A percentile compares a stretch with the other conserved stretches of the same genome.
Evolutionary conservation across 306 rosid genomes (phyloP).

Genomic region (Quercus wislizeni): DNA sequence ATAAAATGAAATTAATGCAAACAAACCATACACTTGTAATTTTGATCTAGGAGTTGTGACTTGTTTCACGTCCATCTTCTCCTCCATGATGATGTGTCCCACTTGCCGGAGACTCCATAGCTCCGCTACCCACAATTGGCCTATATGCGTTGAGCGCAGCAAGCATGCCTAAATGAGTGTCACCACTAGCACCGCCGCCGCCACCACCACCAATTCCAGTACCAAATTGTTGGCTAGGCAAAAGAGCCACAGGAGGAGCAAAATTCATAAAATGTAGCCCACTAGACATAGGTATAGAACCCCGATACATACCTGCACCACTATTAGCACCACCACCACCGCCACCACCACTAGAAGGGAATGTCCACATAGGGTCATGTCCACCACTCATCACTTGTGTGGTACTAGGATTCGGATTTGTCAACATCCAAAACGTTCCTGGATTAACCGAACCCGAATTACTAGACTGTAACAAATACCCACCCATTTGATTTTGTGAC

Average conservation of each 20-base stretch:
- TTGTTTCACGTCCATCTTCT: conserved; percentile 48
- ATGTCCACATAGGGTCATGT: conserved; percentile 46
- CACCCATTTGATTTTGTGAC: conserved; percentile 50
- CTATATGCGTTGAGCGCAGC: conserved; percentile 67
- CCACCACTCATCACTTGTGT: conserved; percentile 30
- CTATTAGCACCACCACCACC: not conserved
- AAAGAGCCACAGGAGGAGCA: conserved; percentile 62
- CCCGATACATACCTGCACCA: conserved; percentile 43
- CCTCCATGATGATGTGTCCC: conserved; percentile 48
- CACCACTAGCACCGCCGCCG: conserved; percentile 5
- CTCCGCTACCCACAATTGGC: conserved; percentile 35
- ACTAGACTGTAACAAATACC: conserved; percentile 64
- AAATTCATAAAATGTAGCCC: conserved; percentile 88
- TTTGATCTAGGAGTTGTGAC: conserved; percentile 46
- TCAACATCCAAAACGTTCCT: conserved; percentile 73
- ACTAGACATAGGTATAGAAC: conserved; percentile 35
- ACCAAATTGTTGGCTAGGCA: conserved; percentile 64
- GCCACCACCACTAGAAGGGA: conserved; percentile 24
- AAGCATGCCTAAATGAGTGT: conserved; percentile 70
- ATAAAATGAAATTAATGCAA: conserved; percentile 20
- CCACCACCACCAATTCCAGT: conserved; percentile 15
- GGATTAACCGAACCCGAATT: conserved; percentile 57
- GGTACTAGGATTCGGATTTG: conserved; percentile 27
- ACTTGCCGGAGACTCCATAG: conserved; percentile 32
- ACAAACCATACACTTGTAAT: conserved; percentile 42